These are phyloP conservation scores for Aspergillus quadrilineatus DNA, from an alignment of 2,329 filamentous ascomycete species.

Conservation along the genomic window DNA sequence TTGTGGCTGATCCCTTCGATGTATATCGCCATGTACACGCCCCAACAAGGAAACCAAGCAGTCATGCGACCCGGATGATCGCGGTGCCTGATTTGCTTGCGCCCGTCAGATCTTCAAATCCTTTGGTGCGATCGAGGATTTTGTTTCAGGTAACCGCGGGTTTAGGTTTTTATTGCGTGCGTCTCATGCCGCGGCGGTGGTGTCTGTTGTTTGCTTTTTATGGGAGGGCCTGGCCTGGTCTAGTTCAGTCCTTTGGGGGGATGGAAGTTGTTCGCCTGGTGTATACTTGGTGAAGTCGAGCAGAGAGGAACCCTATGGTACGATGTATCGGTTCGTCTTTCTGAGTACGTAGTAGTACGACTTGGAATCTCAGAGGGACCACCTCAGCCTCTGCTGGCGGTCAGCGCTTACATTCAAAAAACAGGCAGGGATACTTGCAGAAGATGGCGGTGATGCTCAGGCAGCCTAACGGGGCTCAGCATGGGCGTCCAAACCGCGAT, in stretches of 20 bases:
- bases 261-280: not conserved
- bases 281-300: too few relatives aligned
- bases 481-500: not conserved
- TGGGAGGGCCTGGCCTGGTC: not conserved
- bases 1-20: not conserved
- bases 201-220: not conserved
- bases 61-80: constrained; percentile 12
- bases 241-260: not conserved
- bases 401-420: too few relatives aligned
- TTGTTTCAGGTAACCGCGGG: constrained; percentile 1
- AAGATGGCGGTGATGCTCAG: not conserved
- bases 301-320: too few relatives aligned
- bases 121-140: constrained; percentile 1
- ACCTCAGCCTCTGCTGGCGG: too few relatives aligned
- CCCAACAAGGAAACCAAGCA: constrained; percentile 1
- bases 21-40: not conserved
- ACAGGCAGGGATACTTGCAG: too few relatives aligned
- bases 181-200: not conserved
- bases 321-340: too few relatives aligned
- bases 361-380: too few relatives aligned
- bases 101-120: constrained; percentile 8
- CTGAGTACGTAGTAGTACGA: too few relatives aligned
- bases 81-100: constrained; percentile 17
- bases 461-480: not conserved
- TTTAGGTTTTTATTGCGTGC: not conserved